phyloP scores from a whole-genome alignment of 176 grass and related monocot genomes.

The Aegilops longissima region DNA sequence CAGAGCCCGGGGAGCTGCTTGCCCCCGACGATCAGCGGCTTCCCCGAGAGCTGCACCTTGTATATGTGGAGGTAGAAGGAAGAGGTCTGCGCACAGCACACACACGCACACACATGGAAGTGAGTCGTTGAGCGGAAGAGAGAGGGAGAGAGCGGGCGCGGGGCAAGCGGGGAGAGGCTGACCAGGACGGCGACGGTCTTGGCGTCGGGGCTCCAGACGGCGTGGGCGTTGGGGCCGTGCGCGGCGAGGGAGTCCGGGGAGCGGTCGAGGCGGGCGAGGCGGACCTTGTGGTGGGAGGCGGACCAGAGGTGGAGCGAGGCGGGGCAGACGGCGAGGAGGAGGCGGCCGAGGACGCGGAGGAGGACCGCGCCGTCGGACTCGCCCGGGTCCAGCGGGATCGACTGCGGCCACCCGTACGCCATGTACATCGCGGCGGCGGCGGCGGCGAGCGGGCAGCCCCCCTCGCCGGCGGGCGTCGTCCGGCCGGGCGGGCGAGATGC shows the following conservation, averaged over 20 bases:
- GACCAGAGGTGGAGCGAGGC: conserved; percentile 96
- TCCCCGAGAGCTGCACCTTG: conserved; percentile 82
- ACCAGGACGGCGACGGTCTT: conserved; percentile 87
- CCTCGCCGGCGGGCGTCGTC: conserved; percentile 23
- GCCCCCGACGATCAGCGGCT: conserved; percentile 75
- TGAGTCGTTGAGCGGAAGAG: background rate
- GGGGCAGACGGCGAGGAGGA: conserved; percentile 74
- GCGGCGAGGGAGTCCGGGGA: conserved; percentile 53
- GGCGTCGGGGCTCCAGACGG: conserved; percentile 87
- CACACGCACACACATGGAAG: background rate
- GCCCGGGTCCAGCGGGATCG: conserved; percentile 74
- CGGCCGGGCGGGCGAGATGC: conserved; percentile 13
- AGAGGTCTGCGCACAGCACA: conserved; percentile 57
- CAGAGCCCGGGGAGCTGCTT: conserved; percentile 72
- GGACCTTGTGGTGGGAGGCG: conserved; percentile 72
- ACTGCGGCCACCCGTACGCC: conserved; percentile 96
- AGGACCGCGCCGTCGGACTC: conserved; percentile 74
- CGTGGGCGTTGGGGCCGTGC: conserved; percentile 77
- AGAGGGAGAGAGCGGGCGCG: background rate
- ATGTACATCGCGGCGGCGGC: conserved; percentile 74
- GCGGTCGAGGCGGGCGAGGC: conserved; percentile 66
- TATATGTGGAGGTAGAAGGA: conserved; percentile 81
- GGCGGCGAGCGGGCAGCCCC: background rate
- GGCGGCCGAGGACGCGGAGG: conserved; percentile 74
- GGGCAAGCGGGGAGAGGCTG: conserved; percentile 22